Percentiles rank a stretch among this genome's conserved stretches.
Evolutionary conservation across 2,329 filamentous ascomycete species (phyloP).

Genomic region (Acephala macrosclerotiorum): DNA sequence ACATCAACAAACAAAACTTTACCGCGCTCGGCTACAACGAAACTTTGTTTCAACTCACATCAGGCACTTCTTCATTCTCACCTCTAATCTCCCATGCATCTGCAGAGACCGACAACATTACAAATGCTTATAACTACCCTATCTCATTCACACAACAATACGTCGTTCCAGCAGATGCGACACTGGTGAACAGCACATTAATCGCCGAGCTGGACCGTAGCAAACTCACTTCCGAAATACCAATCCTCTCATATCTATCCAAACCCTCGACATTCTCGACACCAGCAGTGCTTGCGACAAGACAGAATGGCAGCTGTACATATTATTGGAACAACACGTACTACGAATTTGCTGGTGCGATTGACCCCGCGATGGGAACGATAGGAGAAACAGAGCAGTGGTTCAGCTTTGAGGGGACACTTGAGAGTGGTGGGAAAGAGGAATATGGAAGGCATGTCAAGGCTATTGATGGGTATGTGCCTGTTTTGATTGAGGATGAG

Average conservation of each 20-base stretch:
- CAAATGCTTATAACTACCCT: slow-evolving; percentile 29
- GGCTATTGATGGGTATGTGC: slow-evolving; percentile 37
- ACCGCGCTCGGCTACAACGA: slow-evolving; percentile 31
- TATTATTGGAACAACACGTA: slow-evolving; percentile 39
- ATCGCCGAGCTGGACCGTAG: slow-evolving; percentile 31
- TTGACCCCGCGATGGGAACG: slow-evolving; percentile 31
- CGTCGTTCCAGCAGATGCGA: slow-evolving; percentile 22
- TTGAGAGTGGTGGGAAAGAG: slow-evolving; percentile 12
- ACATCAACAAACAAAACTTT: slow-evolving; percentile 32
- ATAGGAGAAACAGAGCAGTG: slow-evolving; percentile 34
- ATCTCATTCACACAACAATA: slow-evolving; percentile 29
- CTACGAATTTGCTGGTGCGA: slow-evolving; percentile 35
- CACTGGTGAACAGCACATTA: slow-evolving; percentile 26
- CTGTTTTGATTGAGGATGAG: slow-evolving; percentile 32
- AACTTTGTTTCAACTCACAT: slow-evolving; percentile 31
- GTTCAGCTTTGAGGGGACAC: slow-evolving; percentile 26
- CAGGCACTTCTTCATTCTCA: slow-evolving; percentile 28
- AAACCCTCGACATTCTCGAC: slow-evolving; percentile 15
- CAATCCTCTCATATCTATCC: slow-evolving; percentile 34
- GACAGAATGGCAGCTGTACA: slow-evolving; percentile 32
- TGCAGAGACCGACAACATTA: slow-evolving; percentile 10
- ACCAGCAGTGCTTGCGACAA: slow-evolving; percentile 22
- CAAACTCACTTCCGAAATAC: slow-evolving; percentile 14
- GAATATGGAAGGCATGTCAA: slow-evolving; percentile 36
- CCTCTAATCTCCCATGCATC: not conserved